Evolutionary conservation across 352 stramenopile genomes (phyloP).

Genomic region (Blastocystis sp.): DNA sequence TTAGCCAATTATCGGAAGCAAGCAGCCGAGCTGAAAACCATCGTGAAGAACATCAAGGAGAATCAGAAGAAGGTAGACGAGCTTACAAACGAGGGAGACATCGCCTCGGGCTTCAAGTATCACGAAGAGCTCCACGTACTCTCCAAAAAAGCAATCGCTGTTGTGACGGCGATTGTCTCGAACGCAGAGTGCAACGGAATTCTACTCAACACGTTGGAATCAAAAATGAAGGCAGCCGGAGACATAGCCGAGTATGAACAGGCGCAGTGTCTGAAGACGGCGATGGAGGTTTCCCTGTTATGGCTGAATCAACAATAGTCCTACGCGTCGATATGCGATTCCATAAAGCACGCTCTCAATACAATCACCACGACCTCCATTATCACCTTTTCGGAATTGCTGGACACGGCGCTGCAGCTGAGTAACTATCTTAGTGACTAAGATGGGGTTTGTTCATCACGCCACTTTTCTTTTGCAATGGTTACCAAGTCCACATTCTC

Average conservation of each 20-base stretch:
- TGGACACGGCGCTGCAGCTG: constrained; percentile 28
- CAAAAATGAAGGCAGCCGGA: constrained; percentile 62
- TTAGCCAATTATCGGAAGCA: constrained; percentile 37
- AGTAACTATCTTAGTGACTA: constrained; percentile 60
- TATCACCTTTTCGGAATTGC: constrained; percentile 18
- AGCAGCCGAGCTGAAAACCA: constrained; percentile 21
- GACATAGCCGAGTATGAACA: constrained; percentile 66
- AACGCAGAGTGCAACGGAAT: constrained; percentile 53
- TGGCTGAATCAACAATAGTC: neutral
- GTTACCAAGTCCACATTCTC: neutral
- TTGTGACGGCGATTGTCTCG: neutral
- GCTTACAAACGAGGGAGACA: constrained; percentile 23
- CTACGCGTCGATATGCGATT: neutral
- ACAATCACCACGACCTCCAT: neutral
- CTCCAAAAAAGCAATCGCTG: constrained; percentile 1
- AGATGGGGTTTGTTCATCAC: constrained; percentile 11
- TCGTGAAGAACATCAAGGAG: constrained; percentile 4
- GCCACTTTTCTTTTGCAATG: neutral
- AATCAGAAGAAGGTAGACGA: constrained; percentile 54
- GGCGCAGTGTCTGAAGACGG: constrained; percentile 45
- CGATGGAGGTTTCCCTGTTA: neutral
- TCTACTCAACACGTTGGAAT: constrained; percentile 38
- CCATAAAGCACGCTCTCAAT: neutral
- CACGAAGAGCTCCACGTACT: constrained; percentile 40
- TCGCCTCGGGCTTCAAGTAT: constrained; percentile 18